Conservation (phyloP, 768 basidiomycete species). For the Sarcomyxa edulis region DNA sequence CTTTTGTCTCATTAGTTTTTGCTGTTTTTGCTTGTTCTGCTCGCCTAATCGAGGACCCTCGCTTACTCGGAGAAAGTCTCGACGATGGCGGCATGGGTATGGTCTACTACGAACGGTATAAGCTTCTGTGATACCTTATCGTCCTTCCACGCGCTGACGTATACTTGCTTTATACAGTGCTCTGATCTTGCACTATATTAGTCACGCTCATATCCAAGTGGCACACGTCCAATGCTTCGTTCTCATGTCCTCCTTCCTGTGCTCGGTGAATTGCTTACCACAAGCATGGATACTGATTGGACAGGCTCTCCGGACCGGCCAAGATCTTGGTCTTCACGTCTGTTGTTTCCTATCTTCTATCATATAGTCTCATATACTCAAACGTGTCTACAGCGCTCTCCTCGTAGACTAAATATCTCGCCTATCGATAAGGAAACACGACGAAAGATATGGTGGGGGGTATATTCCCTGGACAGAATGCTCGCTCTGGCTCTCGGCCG, state of each 20-base stretch:
- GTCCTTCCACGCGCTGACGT: slow-evolving; percentile 11
- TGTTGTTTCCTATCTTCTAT: slow-evolving; percentile 23
- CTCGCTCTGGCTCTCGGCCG: slow-evolving; percentile 86
- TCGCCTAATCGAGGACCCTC: slow-evolving; percentile 68
- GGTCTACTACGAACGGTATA: slow-evolving; percentile 83
- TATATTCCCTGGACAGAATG: slow-evolving; percentile 88
- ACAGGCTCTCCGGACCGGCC: slow-evolving; percentile 84
- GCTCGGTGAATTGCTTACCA: slow-evolving; percentile 89
- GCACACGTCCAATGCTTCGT: slow-evolving; percentile 89
- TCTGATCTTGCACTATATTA: slow-evolving; percentile 88
- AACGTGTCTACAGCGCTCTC: slow-evolving; percentile 67
- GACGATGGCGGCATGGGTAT: slow-evolving; percentile 87
- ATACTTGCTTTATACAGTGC: slow-evolving; percentile 44
- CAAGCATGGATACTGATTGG: slow-evolving; percentile 93
- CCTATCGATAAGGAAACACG: slow-evolving; percentile 85
- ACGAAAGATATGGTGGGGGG: slow-evolving; percentile 91
- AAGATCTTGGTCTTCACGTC: slow-evolving; percentile 90
- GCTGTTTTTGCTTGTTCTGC: slow-evolving; percentile 90
- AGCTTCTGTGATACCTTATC: slow-evolving; percentile 7
- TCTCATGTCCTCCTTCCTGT: slow-evolving; percentile 85
- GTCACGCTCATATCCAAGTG: slow-evolving; percentile 78
- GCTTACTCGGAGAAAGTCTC: slow-evolving; percentile 50
- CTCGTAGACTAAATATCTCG: slow-evolving; percentile 62
- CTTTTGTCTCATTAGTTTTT: slow-evolving; percentile 80
- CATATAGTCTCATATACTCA: too few relatives aligned